Base-by-base conservation (phyloP, 805 yeast species). In the Lipomyces orientalis region DNA sequence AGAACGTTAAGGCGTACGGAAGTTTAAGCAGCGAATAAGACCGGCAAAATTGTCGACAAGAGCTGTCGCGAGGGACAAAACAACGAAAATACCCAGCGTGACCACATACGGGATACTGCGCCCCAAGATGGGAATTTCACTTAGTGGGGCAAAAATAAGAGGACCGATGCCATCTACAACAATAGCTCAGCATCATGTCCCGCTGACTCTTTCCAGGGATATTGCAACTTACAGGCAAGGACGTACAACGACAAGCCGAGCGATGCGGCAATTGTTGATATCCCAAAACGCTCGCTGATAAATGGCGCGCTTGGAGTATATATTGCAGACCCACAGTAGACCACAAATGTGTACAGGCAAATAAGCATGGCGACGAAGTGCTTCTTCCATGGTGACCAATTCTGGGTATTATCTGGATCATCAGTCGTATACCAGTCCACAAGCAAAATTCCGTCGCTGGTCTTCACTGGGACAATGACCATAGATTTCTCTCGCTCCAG, bases 291-390 rank as follows among this genome's bases (percentile, higher is more conserved):
- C 33, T 76, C 75, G 74, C 78, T 80, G 34, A 87, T 73, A 14
- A 79, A 76, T 19, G 74, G 77, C 35, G 82, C 77, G 33, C 86
- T 84, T 0, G 89, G 88, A 0, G 88, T 81, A 67, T 83, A 81
- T 35, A 86, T 79, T 4, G 89, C 85, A 0, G 88, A 81, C n/a
- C 86, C 87, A 81, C 85, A 83, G 66, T 87, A 86, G 0, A 85
- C 84, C 4, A 86, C 77, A 8, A 82, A 77, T 4, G 88, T 82
- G 58, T 85, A 75, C 14, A 85, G 68, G 70, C 84, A 79, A 12
- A 85, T 79, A 67, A 81, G 79, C 1, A 75, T 10, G 2, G 82
- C 74, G 52, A 84, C 78, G 37, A 83, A 57, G 1, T 75, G 49
- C 73, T 84, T 85, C 61, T 81, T 78, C 52, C 67, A 60, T 0